These are phyloP conservation scores for Actinomortierella ambigua DNA, from an alignment of 371 early-diverging fungal species.

Conservation along the genomic window DNA sequence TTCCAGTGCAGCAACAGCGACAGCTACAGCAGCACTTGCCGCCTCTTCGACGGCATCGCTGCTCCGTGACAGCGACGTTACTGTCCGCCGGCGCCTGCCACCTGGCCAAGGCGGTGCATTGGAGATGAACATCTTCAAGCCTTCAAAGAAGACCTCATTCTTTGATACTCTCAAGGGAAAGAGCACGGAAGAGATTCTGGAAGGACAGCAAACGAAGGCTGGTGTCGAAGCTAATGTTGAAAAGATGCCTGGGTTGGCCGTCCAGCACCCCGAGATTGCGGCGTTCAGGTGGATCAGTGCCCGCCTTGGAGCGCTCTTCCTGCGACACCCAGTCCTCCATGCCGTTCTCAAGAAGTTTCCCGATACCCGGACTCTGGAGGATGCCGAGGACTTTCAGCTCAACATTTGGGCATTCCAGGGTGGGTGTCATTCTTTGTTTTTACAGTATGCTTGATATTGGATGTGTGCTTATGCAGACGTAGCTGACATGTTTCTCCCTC, in stretches of 20 bases:
- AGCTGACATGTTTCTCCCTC: background rate
- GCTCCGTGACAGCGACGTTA: constrained; percentile 8
- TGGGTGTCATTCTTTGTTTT: constrained; percentile 15
- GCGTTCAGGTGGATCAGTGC: constrained; percentile 28
- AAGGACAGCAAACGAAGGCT: constrained; percentile 10
- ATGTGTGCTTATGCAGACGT: no score
- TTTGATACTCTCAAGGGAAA: constrained; percentile 29
- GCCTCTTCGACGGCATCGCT: background rate
- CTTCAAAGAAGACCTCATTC: constrained; percentile 14
- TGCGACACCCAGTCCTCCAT: constrained; percentile 34
- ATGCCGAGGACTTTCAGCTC: constrained; percentile 52
- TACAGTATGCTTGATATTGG: background rate
- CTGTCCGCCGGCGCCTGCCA: constrained; percentile 22
- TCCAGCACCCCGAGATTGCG: constrained; percentile 19
- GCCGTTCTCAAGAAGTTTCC: constrained; percentile 44
- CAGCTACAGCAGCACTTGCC: constrained; percentile 5
- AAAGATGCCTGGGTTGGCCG: constrained; percentile 1
- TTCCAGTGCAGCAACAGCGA: background rate
- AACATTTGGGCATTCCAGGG: constrained; percentile 56
- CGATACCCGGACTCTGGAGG: constrained; percentile 36
- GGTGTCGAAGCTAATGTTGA: constrained; percentile 6
- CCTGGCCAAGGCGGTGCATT: constrained; percentile 36
- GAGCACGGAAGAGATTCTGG: constrained; percentile 42
- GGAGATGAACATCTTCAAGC: constrained; percentile 31
- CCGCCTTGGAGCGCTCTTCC: constrained; percentile 13